phyloP scores from a whole-genome alignment of 805 yeast species.

The Ogataea nakhonphanomensis region DNA sequence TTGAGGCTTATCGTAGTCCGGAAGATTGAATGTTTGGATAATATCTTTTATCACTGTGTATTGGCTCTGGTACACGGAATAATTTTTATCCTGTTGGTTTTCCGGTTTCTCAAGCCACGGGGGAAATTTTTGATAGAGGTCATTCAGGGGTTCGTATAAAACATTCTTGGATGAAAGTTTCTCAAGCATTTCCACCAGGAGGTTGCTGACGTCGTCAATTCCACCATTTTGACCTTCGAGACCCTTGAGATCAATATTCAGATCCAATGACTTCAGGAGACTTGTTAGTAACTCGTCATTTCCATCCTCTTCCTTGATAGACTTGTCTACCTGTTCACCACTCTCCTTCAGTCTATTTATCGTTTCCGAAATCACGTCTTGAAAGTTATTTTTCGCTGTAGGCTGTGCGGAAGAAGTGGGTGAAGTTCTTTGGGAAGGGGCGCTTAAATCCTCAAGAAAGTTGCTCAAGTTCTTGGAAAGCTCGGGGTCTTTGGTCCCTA shows the following conservation, averaged over 20 bases:
- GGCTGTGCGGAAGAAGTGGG: slow-evolving; percentile 8
- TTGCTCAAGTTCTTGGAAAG: slow-evolving; percentile 24
- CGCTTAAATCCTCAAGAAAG: slow-evolving; percentile 22
- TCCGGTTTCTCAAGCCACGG: slow-evolving; percentile 58
- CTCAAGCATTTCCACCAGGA: slow-evolving; percentile 69
- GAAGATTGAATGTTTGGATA: slow-evolving; percentile 61
- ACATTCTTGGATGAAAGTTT: slow-evolving; percentile 84
- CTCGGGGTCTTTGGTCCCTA: slow-evolving; percentile 27
- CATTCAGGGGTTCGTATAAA: slow-evolving; percentile 83
- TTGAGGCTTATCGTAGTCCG: slow-evolving; percentile 53
- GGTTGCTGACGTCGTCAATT: slow-evolving; percentile 43
- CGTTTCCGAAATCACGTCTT: slow-evolving; percentile 75
- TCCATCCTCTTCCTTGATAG: slow-evolving; percentile 37
- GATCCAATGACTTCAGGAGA: slow-evolving; percentile 59
- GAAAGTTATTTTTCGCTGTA: slow-evolving; percentile 42
- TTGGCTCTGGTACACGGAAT: slow-evolving; percentile 58
- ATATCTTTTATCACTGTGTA: slow-evolving; percentile 57
- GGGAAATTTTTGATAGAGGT: slow-evolving; percentile 69
- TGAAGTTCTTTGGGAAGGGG: slow-evolving; percentile 1
- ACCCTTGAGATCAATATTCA: slow-evolving; percentile 35
- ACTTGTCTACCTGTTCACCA: slow-evolving; percentile 66
- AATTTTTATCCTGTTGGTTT: slow-evolving; percentile 33
- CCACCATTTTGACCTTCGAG: slow-evolving; percentile 15
- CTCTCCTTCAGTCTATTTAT: slow-evolving; percentile 75
- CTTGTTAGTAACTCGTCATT: slow-evolving; percentile 55